phyloP scores from a whole-genome alignment of 2,329 filamentous ascomycete genomes.

The Xylaria polymorpha region DNA sequence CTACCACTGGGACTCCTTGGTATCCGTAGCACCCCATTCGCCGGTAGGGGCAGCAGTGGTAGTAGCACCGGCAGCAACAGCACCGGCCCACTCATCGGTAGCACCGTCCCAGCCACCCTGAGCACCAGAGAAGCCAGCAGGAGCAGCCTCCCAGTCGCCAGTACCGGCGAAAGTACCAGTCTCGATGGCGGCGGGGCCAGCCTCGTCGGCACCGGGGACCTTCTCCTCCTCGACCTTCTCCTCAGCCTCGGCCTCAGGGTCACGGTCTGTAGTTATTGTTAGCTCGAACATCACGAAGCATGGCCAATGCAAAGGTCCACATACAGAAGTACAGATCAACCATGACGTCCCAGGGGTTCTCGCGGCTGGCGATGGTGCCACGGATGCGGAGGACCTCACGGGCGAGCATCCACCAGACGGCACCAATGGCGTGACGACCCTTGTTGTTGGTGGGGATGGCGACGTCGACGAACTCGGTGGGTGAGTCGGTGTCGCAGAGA shows the following conservation, averaged over 20 bases:
- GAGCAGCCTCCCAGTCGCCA: constrained; percentile 87
- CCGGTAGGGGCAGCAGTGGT: constrained; percentile 71
- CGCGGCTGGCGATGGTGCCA: constrained; percentile 94
- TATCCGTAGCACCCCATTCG: constrained; percentile 75
- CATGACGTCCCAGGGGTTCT: constrained; percentile 99
- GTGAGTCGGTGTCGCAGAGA: constrained; percentile 98
- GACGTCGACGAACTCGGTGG: constrained; percentile 99
- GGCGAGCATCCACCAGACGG: constrained; percentile 99
- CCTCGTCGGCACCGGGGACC: constrained; percentile 85
- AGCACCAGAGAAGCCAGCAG: constrained; percentile 70
- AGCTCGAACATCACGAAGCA: constrained; percentile 12
- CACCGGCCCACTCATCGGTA: constrained; percentile 69
- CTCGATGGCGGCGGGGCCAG: constrained; percentile 81
- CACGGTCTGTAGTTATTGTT: constrained; percentile 74
- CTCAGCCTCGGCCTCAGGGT: constrained; percentile 99
- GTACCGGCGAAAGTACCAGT: constrained; percentile 71
- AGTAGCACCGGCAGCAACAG: constrained; percentile 71
- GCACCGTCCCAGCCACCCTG: constrained; percentile 66
- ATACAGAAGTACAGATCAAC: constrained; percentile 99
- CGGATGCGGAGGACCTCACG: constrained; percentile 99
- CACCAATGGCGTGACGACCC: constrained; percentile 98
- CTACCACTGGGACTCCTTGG: constrained; percentile 54
- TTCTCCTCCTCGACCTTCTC: constrained; percentile 97
- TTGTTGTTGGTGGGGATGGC: constrained; percentile 99
- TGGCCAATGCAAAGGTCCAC: constrained; percentile 48